Evolutionary conservation across 1,284 basidiomycete genomes (phyloP), one percentile per base, ranked within the genome.

Genomic region (Porogramme epimiltina): DNA sequence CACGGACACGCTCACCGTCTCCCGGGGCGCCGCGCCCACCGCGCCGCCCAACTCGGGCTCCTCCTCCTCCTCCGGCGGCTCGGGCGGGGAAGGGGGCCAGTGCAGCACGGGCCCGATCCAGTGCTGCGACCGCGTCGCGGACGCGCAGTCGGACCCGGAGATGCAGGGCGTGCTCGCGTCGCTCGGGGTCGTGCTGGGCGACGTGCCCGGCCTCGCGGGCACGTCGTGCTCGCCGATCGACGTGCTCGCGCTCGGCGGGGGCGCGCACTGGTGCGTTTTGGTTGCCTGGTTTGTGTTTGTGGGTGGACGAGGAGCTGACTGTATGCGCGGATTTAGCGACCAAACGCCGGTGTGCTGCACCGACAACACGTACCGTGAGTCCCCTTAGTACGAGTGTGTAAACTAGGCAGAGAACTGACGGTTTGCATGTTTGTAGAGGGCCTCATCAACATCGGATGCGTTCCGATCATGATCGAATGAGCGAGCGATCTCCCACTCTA

Each of bases 391-490:
- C 11, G 3, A 0, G 2, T 23, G 22, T 11, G 0, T 0, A 26
- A 3, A n/a, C 2, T 9, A 31, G 13, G 28, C 28, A 31, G 10
- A n/a, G 13, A 5, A 13, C n/a, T 15, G 31, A 20, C 47, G 6
- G 48, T 18, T n/a, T n/a, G n/a, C 38, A 42, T 31, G 9, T 39
- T 31, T n/a, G 1, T 36, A 59, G 57, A 55, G 57, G 57, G 57
- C 4, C 31, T 59, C 16, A 47, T 59, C 49, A 59, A 55, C 57
- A 55, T 59, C 15, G 57, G 57, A 25, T 59, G 57, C 33, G 57
- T 59, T 9, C 57, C 57, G 26, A 55, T 59, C 42, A 47, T 51
- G 39, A 36, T 56, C 25, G 24, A 53, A 9, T 56, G 42, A 50
- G 26, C 20, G 28, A 31, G n/a, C n/a, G n/a, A n/a, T n/a, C n/a